Evolutionary conservation across 2,329 filamentous ascomycete species (phyloP), one percentile per base, ranked within the genome.

Genomic region (Phyllosticta paracitricarpa): DNA sequence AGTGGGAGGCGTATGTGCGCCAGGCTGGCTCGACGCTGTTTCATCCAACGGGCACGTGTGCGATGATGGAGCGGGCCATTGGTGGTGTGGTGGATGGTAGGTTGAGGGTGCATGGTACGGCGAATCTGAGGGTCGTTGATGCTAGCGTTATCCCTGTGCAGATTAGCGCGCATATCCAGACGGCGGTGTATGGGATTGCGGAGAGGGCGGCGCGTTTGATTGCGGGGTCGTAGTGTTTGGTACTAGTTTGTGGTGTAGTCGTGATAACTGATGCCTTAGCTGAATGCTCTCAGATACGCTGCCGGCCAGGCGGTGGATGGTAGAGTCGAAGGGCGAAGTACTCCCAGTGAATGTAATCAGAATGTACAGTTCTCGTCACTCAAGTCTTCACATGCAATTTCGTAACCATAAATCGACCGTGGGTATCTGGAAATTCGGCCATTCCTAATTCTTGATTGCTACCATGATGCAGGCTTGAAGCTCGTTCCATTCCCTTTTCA

Each of bases 21-120:
- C 65, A 54, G 66, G 66, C 57, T 65, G 61, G 57, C 63, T 68
- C 57, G 63, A 71, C 52, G 58, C 66, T 51, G 56, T 74, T 69
- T 48, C 72, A 74, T 48, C 72, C 71, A 1, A 58, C 73, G 19
- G 74, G 75, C 8, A 74, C 73, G 10, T 73, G 71, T 54, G 72
- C 73, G 1, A 56, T 71, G 62, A 64, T 70, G 22, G 62, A 65
- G 3, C 63, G 66, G 58, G 64, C 65, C 54, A 62, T 64, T 25
- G 68, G 67, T 2, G 69, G 69, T 51, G 69, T 70, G 7, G 68
- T 71, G 3, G 61, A 68, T 56, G 2, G 61, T 1, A 22, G 62
- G 2, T 55, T 71, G 56, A 66, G 62, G 56, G 68, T 70, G 0
- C 66, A 70, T 59, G 69, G 69, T 0, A 60, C 55, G 0, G 64